These are phyloP conservation scores for Daldinia sp. DNA, from an alignment of 2,329 filamentous ascomycete genomes.

Conservation along the genomic window DNA sequence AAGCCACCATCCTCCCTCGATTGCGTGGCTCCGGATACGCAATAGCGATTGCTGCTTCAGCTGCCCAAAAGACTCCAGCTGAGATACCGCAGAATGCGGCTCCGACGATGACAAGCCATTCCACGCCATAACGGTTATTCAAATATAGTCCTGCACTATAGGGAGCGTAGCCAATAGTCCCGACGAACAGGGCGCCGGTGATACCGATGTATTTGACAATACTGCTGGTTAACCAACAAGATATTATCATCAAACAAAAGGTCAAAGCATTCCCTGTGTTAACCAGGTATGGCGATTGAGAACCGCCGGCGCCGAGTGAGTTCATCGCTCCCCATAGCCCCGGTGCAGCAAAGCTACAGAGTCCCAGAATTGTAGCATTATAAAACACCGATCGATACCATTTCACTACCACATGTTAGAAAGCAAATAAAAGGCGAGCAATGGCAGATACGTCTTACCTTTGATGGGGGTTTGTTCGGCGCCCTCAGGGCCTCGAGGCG, in stretches of 20 bases:
- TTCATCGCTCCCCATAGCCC: slow-evolving; percentile 81
- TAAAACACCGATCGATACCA: slow-evolving; percentile 78
- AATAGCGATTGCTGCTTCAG: slow-evolving; percentile 76
- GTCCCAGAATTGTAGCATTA: slow-evolving; percentile 74
- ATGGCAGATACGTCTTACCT: slow-evolving; percentile 5
- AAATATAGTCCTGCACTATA: slow-evolving; percentile 76
- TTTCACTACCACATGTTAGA: slow-evolving; percentile 55
- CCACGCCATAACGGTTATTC: slow-evolving; percentile 73
- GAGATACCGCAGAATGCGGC: slow-evolving; percentile 74
- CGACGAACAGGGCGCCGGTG: slow-evolving; percentile 74
- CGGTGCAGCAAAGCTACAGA: slow-evolving; percentile 75
- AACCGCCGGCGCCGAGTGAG: slow-evolving; percentile 73
- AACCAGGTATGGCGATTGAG: slow-evolving; percentile 69
- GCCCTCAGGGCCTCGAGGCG: background rate
- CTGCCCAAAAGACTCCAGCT: slow-evolving; percentile 79
- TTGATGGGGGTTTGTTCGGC: slow-evolving; percentile 5
- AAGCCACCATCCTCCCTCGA: slow-evolving; percentile 69
- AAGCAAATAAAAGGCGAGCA: background rate
- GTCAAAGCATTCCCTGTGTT: slow-evolving; percentile 76
- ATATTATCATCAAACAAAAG: slow-evolving; percentile 76
- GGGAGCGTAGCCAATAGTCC: slow-evolving; percentile 75
- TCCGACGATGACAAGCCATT: slow-evolving; percentile 75
- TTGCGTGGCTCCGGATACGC: slow-evolving; percentile 76
- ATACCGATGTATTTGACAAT: slow-evolving; percentile 75
- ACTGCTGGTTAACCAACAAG: slow-evolving; percentile 70